These are phyloP conservation scores for barrel medic (Medicago truncatula) DNA, from an alignment of 306 rosid genomes.

Conservation along the genomic window DNA sequence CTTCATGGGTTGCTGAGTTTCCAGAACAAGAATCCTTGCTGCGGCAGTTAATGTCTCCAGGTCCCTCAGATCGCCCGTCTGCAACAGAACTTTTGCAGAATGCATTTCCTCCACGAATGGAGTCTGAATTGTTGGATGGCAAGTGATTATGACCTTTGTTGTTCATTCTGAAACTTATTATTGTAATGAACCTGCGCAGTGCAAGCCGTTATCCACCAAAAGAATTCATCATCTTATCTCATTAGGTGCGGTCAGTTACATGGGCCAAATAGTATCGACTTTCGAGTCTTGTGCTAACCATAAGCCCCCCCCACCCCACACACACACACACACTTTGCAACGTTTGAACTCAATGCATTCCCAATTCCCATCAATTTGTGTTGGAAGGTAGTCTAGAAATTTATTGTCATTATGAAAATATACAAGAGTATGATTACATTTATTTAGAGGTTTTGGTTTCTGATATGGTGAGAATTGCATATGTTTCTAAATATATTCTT, in stretches of 20 bases:
- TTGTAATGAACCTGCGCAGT: constrained; percentile 4
- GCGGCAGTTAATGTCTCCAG: constrained; percentile 73
- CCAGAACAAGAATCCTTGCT: constrained; percentile 82
- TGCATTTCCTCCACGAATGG: constrained; percentile 93
- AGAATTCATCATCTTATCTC: background rate
- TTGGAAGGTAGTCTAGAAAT: constrained; percentile 18
- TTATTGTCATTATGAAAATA: constrained; percentile 4
- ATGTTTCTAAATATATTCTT: background rate
- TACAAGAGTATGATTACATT: background rate
- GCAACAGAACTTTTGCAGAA: constrained; percentile 77
- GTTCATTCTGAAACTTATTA: constrained; percentile 35
- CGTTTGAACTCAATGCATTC: background rate
- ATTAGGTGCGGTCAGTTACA: constrained; percentile 1
- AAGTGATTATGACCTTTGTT: constrained; percentile 52
- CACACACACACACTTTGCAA: background rate
- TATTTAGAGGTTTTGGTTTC: constrained; percentile 19
- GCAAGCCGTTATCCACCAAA: constrained; percentile 26
- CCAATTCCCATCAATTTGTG: constrained; percentile 10
- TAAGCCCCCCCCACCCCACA: no score
- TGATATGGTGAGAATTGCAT: constrained; percentile 17
- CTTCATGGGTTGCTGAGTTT: constrained; percentile 76
- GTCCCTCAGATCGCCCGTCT: constrained; percentile 95
- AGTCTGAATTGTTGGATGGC: constrained; percentile 88
- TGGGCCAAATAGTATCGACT: constrained; percentile 14
- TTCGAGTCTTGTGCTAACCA: constrained; percentile 16